Evolutionary conservation across 768 basidiomycete species (phyloP).

Genomic region (Exidia glandulosa): DNA sequence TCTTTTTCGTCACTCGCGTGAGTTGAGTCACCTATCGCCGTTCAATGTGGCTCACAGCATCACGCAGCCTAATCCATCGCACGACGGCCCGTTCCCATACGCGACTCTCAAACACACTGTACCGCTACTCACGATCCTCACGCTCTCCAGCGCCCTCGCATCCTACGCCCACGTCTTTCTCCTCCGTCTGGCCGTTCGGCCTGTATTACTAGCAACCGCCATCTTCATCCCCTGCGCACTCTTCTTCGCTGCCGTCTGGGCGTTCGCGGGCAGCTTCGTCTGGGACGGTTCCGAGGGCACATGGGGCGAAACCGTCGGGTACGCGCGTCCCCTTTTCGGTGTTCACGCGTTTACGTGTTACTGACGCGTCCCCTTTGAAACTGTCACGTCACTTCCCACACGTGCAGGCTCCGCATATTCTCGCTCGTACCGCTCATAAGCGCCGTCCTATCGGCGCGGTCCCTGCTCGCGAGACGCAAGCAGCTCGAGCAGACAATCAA

Average conservation of each 20-base stretch:
- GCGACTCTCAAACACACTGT: conserved; percentile 66
- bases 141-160: conserved; percentile 53
- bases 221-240: conserved; percentile 66
- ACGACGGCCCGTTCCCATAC: conserved; percentile 35
- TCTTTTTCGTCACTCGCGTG: conserved; percentile 47
- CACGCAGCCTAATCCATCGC: conserved; percentile 15
- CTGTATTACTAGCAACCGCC: conserved; percentile 69
- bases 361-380: background rate
- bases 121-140: conserved; percentile 63
- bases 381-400: conserved; percentile 7
- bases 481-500: conserved; percentile 50
- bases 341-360: too few relatives aligned
- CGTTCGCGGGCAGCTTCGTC: conserved; percentile 71
- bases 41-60: conserved; percentile 18
- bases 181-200: conserved; percentile 70
- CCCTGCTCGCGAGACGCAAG: conserved; percentile 38
- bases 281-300: conserved; percentile 46
- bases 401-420: conserved; percentile 58
- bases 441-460: conserved; percentile 55
- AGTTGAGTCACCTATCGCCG: conserved; percentile 17
- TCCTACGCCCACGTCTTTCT: conserved; percentile 70
- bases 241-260: conserved; percentile 67
- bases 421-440: conserved; percentile 62
- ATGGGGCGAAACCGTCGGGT: conserved; percentile 79
- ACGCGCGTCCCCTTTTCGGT: conserved; percentile 19